phyloP scores from a whole-genome alignment of 352 stramenopile species.

The Paralagenidium karlingii region DNA sequence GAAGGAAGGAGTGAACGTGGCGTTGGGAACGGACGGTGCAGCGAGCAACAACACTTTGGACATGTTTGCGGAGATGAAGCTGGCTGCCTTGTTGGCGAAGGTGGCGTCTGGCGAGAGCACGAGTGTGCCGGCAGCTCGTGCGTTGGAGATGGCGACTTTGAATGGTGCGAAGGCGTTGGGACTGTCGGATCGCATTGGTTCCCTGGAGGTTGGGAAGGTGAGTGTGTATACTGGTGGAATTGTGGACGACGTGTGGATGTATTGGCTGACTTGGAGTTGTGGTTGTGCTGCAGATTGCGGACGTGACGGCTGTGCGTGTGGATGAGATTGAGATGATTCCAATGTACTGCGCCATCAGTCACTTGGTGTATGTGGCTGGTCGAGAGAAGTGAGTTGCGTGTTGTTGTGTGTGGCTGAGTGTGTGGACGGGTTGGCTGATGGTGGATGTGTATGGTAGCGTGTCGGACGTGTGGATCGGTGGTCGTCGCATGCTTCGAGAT shows the following conservation, averaged over 20 bases:
- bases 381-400: slow-evolving; percentile 40
- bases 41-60: slow-evolving; percentile 85
- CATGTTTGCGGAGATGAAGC: slow-evolving; percentile 85
- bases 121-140: slow-evolving; percentile 34
- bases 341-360: slow-evolving; percentile 80
- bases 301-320: slow-evolving; percentile 70
- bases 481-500: slow-evolving; percentile 57
- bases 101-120: slow-evolving; percentile 46
- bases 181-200: slow-evolving; percentile 68
- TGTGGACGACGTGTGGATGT: too few relatives aligned
- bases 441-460: slow-evolving; percentile 33
- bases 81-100: slow-evolving; percentile 80
- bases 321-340: slow-evolving; percentile 79
- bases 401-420: not conserved
- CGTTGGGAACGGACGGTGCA: slow-evolving; percentile 75
- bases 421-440: slow-evolving; percentile 4
- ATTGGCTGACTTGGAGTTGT: too few relatives aligned
- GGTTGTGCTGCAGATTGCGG: too few relatives aligned
- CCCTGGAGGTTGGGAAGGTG: slow-evolving; percentile 78
- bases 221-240: too few relatives aligned
- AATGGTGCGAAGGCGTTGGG: slow-evolving; percentile 81
- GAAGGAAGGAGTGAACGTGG: slow-evolving; percentile 73
- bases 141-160: slow-evolving; percentile 81
- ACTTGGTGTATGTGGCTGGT: slow-evolving; percentile 76
- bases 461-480: slow-evolving; percentile 85